Evolutionary conservation across 2,329 filamentous ascomycete species (phyloP).

Genomic region (Diaporthe capsici): DNA sequence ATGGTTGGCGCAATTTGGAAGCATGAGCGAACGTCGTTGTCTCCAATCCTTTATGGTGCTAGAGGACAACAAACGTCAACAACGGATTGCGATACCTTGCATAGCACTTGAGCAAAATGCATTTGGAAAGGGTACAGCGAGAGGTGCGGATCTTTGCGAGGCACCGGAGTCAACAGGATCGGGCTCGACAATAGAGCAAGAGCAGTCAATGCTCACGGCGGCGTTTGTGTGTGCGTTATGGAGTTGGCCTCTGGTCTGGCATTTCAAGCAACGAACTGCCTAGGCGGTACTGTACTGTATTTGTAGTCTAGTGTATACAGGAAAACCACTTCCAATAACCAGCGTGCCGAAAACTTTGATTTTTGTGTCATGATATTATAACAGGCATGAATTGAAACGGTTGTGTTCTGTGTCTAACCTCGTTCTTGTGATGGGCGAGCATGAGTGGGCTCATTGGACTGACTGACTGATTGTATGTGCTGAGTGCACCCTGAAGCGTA

Average conservation of each 20-base stretch:
- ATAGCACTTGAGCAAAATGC: constrained; percentile 33
- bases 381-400: background rate
- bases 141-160: constrained; percentile 17
- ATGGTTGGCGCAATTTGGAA: background rate
- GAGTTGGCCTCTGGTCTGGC: constrained; percentile 5
- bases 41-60: background rate
- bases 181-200: constrained; percentile 14
- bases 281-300: background rate
- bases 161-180: constrained; percentile 22
- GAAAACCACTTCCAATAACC: background rate
- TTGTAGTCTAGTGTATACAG: background rate
- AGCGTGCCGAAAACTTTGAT: background rate
- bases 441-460: background rate
- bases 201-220: constrained; percentile 15
- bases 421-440: background rate
- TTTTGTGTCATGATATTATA: background rate
- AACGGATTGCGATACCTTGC: constrained; percentile 28
- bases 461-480: background rate
- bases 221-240: constrained; percentile 9
- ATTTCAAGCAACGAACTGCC: background rate
- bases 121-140: constrained; percentile 23
- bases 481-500: no score
- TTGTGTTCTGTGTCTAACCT: background rate
- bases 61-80: background rate
- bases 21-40: background rate